Conservation (phyloP, 805 yeast species). For the Yarrowia alimentaria region DNA sequence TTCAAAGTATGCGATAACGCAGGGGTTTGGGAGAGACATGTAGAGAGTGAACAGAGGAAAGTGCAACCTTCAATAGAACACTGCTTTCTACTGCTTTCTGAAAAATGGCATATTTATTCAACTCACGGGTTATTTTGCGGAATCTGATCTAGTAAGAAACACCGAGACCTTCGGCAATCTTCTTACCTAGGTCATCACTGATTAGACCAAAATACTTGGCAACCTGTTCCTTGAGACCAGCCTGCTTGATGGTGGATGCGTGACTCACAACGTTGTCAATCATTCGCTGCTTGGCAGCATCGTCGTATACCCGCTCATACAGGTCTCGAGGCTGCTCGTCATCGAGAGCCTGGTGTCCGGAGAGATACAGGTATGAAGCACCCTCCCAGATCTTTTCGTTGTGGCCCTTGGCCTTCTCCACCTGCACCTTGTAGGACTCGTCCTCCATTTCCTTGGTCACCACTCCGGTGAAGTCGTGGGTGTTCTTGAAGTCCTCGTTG, state of each 20-base stretch:
- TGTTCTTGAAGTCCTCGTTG: constrained; percentile 8
- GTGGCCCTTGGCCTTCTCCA: constrained; percentile 10
- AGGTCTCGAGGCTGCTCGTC: constrained; percentile 21
- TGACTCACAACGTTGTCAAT: constrained; percentile 22
- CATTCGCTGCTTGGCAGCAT: constrained; percentile 13
- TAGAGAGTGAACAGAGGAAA: too few species aligned
- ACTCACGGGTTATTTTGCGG: too few species aligned
- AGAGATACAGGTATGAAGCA: constrained; percentile 20
- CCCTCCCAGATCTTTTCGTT: constrained; percentile 24
- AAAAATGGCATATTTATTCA: too few species aligned
- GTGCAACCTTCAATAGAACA: too few species aligned
- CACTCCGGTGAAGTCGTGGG: constrained; percentile 18
- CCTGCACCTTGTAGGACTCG: constrained; percentile 15
- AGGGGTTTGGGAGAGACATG: too few species aligned
- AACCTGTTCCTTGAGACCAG: constrained; percentile 25
- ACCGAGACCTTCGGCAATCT: constrained; percentile 19
- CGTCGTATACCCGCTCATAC: constrained; percentile 21
- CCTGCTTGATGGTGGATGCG: constrained; percentile 24
- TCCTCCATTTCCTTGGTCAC: constrained; percentile 23
- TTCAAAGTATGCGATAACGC: too few species aligned
- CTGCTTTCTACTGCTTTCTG: too few species aligned
- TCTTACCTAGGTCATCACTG: constrained; percentile 23
- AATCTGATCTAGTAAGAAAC: constrained; percentile 4
- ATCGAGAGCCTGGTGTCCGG: constrained; percentile 18
- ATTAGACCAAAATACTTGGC: constrained; percentile 26